Conservation (phyloP, 495 filamentous ascomycete species). For the Usnea hakonensis region DNA sequence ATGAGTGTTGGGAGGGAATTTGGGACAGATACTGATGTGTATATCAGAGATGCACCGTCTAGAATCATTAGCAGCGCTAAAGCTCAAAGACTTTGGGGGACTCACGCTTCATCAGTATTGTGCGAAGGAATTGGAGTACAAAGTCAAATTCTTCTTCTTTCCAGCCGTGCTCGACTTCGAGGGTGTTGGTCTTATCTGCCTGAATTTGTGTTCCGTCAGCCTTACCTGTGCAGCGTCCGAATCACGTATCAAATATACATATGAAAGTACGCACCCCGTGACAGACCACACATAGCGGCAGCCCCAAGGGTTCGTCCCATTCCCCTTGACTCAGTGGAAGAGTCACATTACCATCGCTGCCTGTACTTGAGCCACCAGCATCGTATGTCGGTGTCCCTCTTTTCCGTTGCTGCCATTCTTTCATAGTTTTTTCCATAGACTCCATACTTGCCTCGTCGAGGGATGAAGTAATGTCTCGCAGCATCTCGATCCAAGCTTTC, state of each 20-base stretch:
- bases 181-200: constrained; percentile 80
- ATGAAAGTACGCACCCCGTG: constrained; percentile 63
- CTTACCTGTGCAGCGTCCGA: neutral
- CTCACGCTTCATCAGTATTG: constrained; percentile 78
- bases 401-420: constrained; percentile 46
- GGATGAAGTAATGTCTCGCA: constrained; percentile 65
- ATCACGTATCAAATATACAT: neutral
- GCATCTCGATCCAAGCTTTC: constrained; percentile 75
- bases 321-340: constrained; percentile 83
- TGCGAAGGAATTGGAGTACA: constrained; percentile 79
- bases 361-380: constrained; percentile 22
- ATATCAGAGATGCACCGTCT: constrained; percentile 89
- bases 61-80: constrained; percentile 2
- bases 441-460: constrained; percentile 71
- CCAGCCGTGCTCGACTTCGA: constrained; percentile 84
- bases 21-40: constrained; percentile 72
- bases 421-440: constrained; percentile 78
- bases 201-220: constrained; percentile 26
- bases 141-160: constrained; percentile 92
- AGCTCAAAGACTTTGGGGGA: neutral
- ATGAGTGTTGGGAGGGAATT: constrained; percentile 75
- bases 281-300: constrained; percentile 87
- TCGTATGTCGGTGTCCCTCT: constrained; percentile 29
- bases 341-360: constrained; percentile 53
- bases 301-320: constrained; percentile 84